Base-by-base conservation (phyloP, 176 grass and related monocot genomes). In the Alopecurus myosuroides region DNA sequence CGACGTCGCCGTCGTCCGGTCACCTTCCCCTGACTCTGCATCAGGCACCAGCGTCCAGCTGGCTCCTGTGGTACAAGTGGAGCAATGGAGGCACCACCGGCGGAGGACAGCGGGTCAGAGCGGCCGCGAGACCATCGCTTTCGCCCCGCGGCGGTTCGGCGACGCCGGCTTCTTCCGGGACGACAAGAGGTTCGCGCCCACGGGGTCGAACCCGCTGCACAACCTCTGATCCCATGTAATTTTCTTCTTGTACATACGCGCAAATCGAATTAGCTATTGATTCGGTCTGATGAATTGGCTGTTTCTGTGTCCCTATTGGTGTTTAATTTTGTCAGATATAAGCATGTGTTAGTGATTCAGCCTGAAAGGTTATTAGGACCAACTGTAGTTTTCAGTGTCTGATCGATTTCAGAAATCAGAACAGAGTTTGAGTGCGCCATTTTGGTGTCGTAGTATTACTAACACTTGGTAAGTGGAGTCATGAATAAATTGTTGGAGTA, bases 201-300 rank as follows among this genome's bases (percentile, higher is more conserved):
- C 92, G 9, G 92, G 92, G 28, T 91, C 92, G 1, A 94, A 94
- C 57, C 92, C 92, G n/a, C 86, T 94, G 62, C 92, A 94, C 88
- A 94, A 94, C 53, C 83, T 92, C 48, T 92, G 82, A 85, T 11
- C 49, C 20, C n/a, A 76, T 63, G 9, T 62, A 25, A 8, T 51
- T 78, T 35, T 34, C 17, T 20, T 39, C 29, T 29, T 78, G 73
- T 86, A 77, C 41, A 82, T 82, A 77, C 12, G 13, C 19, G 36
- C 50, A 17, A 17, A 11, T 51, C 9, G 30, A 31, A 58, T 62
- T 51, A 45, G 7, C 10, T 73, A 5, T 48, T 75, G 51, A 18
- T 69, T 57, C 25, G 15, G 0, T 40, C 36, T 35, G 26, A 53
- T 63, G 22, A 35, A 9, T 19, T 34, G 10, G 15, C 4, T n/a